A percentile compares a stretch with the other conserved stretches of the same genome.
phyloP scores from a whole-genome alignment of 2,329 filamentous ascomycete genomes.

The Pseudopyrenochaeta lycopersici region DNA sequence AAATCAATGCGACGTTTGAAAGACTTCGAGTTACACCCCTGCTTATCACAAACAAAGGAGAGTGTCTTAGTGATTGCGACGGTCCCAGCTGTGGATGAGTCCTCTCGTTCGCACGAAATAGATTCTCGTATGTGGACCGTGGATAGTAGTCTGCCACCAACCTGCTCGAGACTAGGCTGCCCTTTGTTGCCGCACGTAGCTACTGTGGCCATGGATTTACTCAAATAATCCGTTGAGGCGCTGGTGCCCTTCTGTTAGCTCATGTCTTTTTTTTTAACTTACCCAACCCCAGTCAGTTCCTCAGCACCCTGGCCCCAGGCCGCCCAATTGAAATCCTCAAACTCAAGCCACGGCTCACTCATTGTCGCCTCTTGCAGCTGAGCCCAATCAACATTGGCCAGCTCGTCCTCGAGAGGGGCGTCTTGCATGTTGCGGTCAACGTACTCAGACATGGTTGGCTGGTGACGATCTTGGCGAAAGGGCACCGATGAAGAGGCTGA shows the following conservation, averaged over 20 bases:
- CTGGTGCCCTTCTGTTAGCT: slow-evolving; percentile 29
- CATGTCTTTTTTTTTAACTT: slow-evolving; percentile 31
- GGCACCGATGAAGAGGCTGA: slow-evolving; percentile 5
- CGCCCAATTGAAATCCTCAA: slow-evolving; percentile 4
- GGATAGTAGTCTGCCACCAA: neutral
- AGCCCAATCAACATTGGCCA: slow-evolving; percentile 3
- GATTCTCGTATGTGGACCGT: neutral
- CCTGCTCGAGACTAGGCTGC: neutral
- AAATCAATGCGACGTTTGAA: slow-evolving; percentile 15
- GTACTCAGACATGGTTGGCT: slow-evolving; percentile 29
- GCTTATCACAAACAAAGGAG: neutral
- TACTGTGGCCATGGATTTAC: neutral
- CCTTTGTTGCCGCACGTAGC: no score
- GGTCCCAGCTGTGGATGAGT: neutral
- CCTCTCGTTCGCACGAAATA: neutral
- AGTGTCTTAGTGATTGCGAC: neutral
- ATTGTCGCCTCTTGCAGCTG: slow-evolving; percentile 10
- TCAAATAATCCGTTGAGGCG: neutral
- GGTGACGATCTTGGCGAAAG: slow-evolving; percentile 10
- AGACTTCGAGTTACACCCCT: slow-evolving; percentile 5
- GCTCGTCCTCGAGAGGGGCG: neutral
- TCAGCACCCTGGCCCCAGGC: slow-evolving; percentile 7
- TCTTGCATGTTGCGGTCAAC: slow-evolving; percentile 14
- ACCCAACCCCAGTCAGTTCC: slow-evolving; percentile 17
- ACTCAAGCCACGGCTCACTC: slow-evolving; percentile 11